Percentiles rank a stretch among this genome's conserved stretches.
Evolutionary conservation across 73 alveolate species (phyloP).

Genomic region (Paramecium pentaurelia): DNA sequence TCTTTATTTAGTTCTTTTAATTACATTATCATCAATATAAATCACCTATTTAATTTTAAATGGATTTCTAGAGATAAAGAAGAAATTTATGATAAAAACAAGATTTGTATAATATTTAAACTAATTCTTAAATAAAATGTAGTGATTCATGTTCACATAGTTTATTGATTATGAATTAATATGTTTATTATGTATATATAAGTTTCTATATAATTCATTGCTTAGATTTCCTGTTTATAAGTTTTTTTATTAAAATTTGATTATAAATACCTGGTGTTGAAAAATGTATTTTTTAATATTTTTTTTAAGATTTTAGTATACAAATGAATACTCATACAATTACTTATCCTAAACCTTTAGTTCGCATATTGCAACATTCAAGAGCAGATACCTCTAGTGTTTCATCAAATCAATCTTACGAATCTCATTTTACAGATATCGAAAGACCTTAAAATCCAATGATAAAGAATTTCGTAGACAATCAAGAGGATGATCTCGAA

Average conservation of each 20-base stretch:
- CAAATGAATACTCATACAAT: not conserved
- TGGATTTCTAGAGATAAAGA: not conserved
- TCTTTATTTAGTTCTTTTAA: not conserved
- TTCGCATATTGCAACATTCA: not conserved
- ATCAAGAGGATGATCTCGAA: not conserved
- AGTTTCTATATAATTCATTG: not conserved
- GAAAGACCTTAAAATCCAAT: slow-evolving; percentile 37
- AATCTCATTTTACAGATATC: not conserved
- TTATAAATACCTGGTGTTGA: slow-evolving; percentile 15
- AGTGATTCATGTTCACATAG: not conserved
- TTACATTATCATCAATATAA: too few relatives aligned
- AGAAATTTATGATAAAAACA: not conserved
- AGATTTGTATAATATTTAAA: not conserved
- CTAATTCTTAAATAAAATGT: not conserved
- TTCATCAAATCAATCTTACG: not conserved
- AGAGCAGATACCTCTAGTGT: not conserved
- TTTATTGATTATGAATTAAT: not conserved
- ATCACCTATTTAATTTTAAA: too few relatives aligned
- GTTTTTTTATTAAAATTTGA: not conserved
- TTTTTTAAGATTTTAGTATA: not conserved
- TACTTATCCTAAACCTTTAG: slow-evolving; percentile 3
- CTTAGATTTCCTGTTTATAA: not conserved
- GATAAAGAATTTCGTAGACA: not conserved
- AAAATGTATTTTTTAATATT: not conserved
- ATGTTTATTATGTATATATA: not conserved